Conservation (phyloP, 805 yeast species). For the Lipomyces spencermartinsiae region DNA sequence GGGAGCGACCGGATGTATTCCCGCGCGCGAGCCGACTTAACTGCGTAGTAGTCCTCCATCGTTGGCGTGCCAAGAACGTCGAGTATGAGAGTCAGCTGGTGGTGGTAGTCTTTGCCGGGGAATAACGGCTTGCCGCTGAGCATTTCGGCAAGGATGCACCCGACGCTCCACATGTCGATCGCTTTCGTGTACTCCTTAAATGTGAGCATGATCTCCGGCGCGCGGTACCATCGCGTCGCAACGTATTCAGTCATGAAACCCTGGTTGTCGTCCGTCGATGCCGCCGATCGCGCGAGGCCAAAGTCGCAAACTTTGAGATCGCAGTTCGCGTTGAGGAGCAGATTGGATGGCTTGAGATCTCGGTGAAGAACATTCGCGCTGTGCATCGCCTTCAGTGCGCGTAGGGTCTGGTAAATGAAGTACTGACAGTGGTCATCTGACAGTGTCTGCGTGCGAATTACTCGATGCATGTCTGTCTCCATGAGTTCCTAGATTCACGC, state of each 20-base stretch:
- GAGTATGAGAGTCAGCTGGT: slow-evolving; percentile 84
- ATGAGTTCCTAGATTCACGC: slow-evolving; percentile 69
- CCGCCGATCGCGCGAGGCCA: slow-evolving; percentile 79
- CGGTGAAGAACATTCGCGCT: slow-evolving; percentile 94
- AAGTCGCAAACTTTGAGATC: slow-evolving; percentile 94
- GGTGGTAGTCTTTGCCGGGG: slow-evolving; percentile 93
- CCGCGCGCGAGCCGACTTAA: slow-evolving; percentile 76
- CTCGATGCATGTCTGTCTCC: slow-evolving; percentile 87
- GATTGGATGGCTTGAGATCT: slow-evolving; percentile 88
- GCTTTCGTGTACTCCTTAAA: slow-evolving; percentile 93
- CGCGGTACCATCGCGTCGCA: slow-evolving; percentile 97
- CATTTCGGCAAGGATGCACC: slow-evolving; percentile 93
- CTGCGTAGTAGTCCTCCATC: slow-evolving; percentile 66
- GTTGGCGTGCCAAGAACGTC: slow-evolving; percentile 88
- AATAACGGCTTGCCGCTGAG: slow-evolving; percentile 84
- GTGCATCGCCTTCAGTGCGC: slow-evolving; percentile 90
- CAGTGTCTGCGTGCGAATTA: slow-evolving; percentile 78
- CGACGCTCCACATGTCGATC: slow-evolving; percentile 96
- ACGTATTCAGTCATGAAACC: slow-evolving; percentile 96
- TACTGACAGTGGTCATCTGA: slow-evolving; percentile 94
- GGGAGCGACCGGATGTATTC: slow-evolving; percentile 87
- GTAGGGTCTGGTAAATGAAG: slow-evolving; percentile 85
- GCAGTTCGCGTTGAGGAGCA: slow-evolving; percentile 87
- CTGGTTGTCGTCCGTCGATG: slow-evolving; percentile 63
- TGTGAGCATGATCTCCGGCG: slow-evolving; percentile 96